phyloP scores from a whole-genome alignment of 1,139 yeast species.

The Pneumocystis carinii region DNA sequence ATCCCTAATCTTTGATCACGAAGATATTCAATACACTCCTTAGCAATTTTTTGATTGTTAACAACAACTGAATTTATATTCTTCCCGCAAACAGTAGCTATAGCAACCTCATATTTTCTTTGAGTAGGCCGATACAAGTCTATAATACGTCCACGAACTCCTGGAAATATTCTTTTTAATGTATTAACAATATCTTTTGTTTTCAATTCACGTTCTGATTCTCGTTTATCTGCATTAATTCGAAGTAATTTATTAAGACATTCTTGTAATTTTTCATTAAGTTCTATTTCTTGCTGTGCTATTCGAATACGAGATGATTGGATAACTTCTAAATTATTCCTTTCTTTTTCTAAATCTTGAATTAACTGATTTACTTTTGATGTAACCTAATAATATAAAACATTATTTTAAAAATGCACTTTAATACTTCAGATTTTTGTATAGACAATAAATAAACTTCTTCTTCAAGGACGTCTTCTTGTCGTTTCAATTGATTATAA shows the following conservation, averaged over 20 bases:
- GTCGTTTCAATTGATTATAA: conserved; percentile 17
- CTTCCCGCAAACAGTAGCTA: conserved; percentile 65
- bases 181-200: conserved; percentile 57
- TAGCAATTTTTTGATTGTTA: conserved; percentile 59
- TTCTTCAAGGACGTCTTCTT: conserved; percentile 16
- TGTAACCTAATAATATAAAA: conserved; percentile 19
- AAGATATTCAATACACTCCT: conserved; percentile 65
- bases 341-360: conserved; percentile 28
- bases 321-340: conserved; percentile 29
- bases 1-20: conserved; percentile 77
- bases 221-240: conserved; percentile 59
- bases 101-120: conserved; percentile 58
- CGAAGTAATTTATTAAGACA: conserved; percentile 52
- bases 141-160: conserved; percentile 64
- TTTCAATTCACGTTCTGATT: conserved; percentile 51
- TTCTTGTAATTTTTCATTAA: conserved; percentile 52
- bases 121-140: conserved; percentile 73
- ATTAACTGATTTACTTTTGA: conserved; percentile 20
- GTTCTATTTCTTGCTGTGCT: conserved; percentile 35
- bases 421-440: neutral
- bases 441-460: conserved; percentile 17
- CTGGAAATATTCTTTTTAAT: conserved; percentile 58
- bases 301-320: conserved; percentile 34
- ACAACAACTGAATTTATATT: conserved; percentile 74
- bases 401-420: conserved; percentile 18